Conservation (phyloP, 805 yeast species). For the Cyberlindnera petersonii region DNA sequence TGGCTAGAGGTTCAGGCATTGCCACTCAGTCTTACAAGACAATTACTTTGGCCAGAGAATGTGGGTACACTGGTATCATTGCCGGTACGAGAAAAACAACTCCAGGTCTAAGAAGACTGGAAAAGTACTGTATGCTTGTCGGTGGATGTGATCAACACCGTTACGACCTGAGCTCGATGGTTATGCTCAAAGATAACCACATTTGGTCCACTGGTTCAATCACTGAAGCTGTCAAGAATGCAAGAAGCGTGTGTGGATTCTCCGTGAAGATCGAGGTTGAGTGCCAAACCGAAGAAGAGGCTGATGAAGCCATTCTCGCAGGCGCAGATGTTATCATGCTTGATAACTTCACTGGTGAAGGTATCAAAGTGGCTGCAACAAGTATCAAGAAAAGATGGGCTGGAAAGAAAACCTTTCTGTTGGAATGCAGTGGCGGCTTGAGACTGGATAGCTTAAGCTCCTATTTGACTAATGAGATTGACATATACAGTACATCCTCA, state of each 20-base stretch:
- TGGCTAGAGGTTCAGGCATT: slow-evolving; percentile 82
- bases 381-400: slow-evolving; percentile 56
- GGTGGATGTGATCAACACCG: slow-evolving; percentile 95
- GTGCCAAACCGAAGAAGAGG: slow-evolving; percentile 79
- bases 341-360: slow-evolving; percentile 76
- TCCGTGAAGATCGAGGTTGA: slow-evolving; percentile 90
- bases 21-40: slow-evolving; percentile 71
- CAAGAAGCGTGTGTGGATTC: slow-evolving; percentile 82
- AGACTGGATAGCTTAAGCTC: slow-evolving; percentile 59
- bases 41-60: slow-evolving; percentile 53
- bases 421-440: slow-evolving; percentile 93
- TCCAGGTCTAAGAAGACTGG: slow-evolving; percentile 85
- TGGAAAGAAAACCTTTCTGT: slow-evolving; percentile 47
- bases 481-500: slow-evolving; percentile 84
- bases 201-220: slow-evolving; percentile 91
- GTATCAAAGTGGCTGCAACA: slow-evolving; percentile 59
- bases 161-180: slow-evolving; percentile 88
- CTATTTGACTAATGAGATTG: slow-evolving; percentile 75
- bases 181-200: slow-evolving; percentile 94
- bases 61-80: slow-evolving; percentile 76
- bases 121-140: slow-evolving; percentile 90
- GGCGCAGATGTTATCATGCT: slow-evolving; percentile 96
- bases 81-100: slow-evolving; percentile 98
- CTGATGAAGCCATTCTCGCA: slow-evolving; percentile 86
- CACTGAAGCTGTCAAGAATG: slow-evolving; percentile 72